Evolutionary conservation across 495 filamentous ascomycete genomes (phyloP).

Genomic region (Lasiosphaeria hispida): DNA sequence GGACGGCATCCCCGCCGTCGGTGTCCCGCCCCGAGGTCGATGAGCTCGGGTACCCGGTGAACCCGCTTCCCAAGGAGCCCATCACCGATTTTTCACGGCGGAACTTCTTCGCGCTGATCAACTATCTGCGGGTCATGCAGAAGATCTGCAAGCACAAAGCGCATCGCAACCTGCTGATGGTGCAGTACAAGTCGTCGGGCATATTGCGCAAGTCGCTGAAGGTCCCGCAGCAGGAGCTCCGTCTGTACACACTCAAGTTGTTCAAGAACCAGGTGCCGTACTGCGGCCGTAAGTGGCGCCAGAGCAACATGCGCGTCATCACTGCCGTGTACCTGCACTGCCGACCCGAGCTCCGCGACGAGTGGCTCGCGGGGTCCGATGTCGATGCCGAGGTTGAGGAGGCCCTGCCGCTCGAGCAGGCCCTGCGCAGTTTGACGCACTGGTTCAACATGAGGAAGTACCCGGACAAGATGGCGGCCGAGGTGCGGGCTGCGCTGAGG

Average conservation of each 20-base stretch:
- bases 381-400: conserved; percentile 93
- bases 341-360: conserved; percentile 86
- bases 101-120: conserved; percentile 91
- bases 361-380: conserved; percentile 89
- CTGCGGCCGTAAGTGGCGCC: conserved; percentile 96
- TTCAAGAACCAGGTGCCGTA: conserved; percentile 98
- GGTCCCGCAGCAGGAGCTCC: conserved; percentile 80
- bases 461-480: conserved; percentile 73
- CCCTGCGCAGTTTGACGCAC: conserved; percentile 78
- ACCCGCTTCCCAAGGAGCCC: conserved; percentile 64
- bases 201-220: conserved; percentile 88
- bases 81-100: conserved; percentile 90
- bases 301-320: conserved; percentile 97
- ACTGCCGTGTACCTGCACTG: conserved; percentile 94
- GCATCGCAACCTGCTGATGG: conserved; percentile 87
- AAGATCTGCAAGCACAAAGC: conserved; percentile 94
- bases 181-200: conserved; percentile 88
- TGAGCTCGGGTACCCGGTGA: conserved; percentile 76
- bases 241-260: conserved; percentile 92
- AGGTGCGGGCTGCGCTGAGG: conserved; percentile 58
- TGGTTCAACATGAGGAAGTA: conserved; percentile 88
- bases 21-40: conserved; percentile 74
- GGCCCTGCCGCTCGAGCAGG: conserved; percentile 85
- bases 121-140: conserved; percentile 90
- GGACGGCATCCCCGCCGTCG: conserved; percentile 37